These are phyloP conservation scores for Mycena capillaripes DNA, from an alignment of 768 basidiomycete species.

Conservation along the genomic window DNA sequence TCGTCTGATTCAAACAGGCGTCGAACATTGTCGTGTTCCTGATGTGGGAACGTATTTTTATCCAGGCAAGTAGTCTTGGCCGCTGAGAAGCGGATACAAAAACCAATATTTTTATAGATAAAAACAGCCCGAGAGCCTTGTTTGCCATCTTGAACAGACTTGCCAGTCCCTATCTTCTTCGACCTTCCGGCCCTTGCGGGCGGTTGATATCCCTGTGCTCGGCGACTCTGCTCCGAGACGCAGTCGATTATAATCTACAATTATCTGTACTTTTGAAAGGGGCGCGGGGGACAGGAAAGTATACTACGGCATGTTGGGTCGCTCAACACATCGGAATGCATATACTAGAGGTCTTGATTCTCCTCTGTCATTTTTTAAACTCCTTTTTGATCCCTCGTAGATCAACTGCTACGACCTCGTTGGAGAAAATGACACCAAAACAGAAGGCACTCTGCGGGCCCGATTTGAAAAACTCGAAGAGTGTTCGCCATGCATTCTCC, in stretches of 20 bases:
- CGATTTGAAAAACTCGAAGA: conserved; percentile 82
- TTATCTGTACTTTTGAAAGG: conserved; percentile 86
- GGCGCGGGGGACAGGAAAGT: conserved; percentile 86
- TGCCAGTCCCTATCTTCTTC: conserved; percentile 44
- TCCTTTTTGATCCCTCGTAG: conserved; percentile 53
- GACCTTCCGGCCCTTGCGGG: conserved; percentile 52
- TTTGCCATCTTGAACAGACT: conserved; percentile 40
- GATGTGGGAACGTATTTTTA: conserved; percentile 63
- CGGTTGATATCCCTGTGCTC: conserved; percentile 71
- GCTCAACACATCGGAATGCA: conserved; percentile 81
- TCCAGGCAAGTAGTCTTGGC: conserved; percentile 57
- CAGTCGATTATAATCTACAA: conserved; percentile 72
- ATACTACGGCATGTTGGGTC: conserved; percentile 68
- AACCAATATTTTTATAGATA: conserved; percentile 29
- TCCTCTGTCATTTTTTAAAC: background rate
- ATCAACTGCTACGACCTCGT: conserved; percentile 89
- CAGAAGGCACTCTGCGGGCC: conserved; percentile 78
- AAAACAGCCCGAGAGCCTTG: conserved; percentile 41
- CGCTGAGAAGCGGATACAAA: background rate
- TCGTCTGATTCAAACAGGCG: conserved; percentile 82
- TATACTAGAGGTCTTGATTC: conserved; percentile 73
- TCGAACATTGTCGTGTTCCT: conserved; percentile 77
- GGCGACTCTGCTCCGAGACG: conserved; percentile 69
- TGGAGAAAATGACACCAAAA: conserved; percentile 82
- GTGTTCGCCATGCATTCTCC: conserved; percentile 88